Conservation (phyloP, 306 rosid genomes). For the Delonix regia region DNA sequence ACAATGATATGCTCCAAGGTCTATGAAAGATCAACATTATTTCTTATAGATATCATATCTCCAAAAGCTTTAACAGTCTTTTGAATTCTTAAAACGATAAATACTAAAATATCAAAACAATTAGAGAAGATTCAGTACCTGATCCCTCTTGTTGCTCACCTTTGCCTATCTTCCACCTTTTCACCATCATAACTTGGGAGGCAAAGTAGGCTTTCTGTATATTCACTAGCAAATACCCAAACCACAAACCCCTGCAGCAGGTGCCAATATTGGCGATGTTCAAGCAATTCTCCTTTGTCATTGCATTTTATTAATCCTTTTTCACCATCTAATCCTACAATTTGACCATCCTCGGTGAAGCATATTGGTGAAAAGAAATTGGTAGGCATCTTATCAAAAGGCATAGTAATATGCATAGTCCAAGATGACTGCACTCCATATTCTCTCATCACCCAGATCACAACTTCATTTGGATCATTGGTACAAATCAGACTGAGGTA, state of each 20-base stretch:
- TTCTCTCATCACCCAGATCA: conserved; percentile 22
- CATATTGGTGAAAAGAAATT: background rate
- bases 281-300: background rate
- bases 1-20: too few species aligned
- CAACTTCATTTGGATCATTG: accelerated
- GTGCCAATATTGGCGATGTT: background rate
- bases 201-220: background rate
- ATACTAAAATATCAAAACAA: too few species aligned
- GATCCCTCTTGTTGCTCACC: too few species aligned
- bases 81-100: too few species aligned
- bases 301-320: background rate
- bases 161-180: too few species aligned
- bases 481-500: background rate
- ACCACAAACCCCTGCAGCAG: background rate
- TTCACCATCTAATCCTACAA: background rate
- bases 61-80: too few species aligned
- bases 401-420: background rate
- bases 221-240: background rate
- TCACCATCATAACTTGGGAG: background rate
- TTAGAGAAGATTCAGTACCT: too few species aligned
- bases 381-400: too few species aligned
- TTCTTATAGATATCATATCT: too few species aligned
- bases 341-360: background rate
- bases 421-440: conserved; percentile 22
- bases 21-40: too few species aligned